These are phyloP conservation scores for Teunomyces kruisii DNA, from an alignment of 805 yeast genomes.

Conservation along the genomic window DNA sequence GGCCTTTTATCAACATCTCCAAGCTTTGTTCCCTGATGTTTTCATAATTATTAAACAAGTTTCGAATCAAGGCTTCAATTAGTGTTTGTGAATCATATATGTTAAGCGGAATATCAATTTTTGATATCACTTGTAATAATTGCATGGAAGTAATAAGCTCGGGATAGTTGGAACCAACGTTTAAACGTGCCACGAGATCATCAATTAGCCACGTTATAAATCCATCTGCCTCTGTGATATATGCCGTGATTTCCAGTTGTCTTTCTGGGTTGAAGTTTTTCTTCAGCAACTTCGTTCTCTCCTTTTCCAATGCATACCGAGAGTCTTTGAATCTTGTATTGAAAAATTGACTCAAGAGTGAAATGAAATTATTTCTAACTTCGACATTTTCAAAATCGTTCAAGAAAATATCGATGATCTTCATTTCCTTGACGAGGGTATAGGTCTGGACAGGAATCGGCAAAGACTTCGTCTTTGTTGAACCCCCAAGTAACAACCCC, in stretches of 20 bases:
- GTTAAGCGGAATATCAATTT: slow-evolving; percentile 22
- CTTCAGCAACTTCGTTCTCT: slow-evolving; percentile 38
- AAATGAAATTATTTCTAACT: slow-evolving; percentile 61
- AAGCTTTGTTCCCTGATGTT: slow-evolving; percentile 65
- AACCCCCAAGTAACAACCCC: slow-evolving; percentile 60
- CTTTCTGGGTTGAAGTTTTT: slow-evolving; percentile 15
- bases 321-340: slow-evolving; percentile 64
- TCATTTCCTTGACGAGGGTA: slow-evolving; percentile 39
- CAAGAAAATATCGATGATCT: slow-evolving; percentile 48
- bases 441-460: slow-evolving; percentile 50
- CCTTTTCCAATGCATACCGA: slow-evolving; percentile 56
- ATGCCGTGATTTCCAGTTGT: slow-evolving; percentile 8
- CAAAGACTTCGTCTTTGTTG: slow-evolving; percentile 45
- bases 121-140: slow-evolving; percentile 16
- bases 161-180: slow-evolving; percentile 50
- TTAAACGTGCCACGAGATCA: slow-evolving; percentile 54
- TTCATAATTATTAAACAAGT: slow-evolving; percentile 68
- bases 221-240: slow-evolving; percentile 12
- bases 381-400: slow-evolving; percentile 65
- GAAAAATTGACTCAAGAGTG: slow-evolving; percentile 61
- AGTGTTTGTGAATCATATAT: slow-evolving; percentile 13
- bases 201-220: slow-evolving; percentile 51
- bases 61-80: slow-evolving; percentile 55
- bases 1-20: slow-evolving; percentile 42
- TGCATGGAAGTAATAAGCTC: slow-evolving; percentile 22